These are phyloP conservation scores for Botrytis galanthina DNA, from an alignment of 2,329 filamentous ascomycete genomes.

Conservation along the genomic window DNA sequence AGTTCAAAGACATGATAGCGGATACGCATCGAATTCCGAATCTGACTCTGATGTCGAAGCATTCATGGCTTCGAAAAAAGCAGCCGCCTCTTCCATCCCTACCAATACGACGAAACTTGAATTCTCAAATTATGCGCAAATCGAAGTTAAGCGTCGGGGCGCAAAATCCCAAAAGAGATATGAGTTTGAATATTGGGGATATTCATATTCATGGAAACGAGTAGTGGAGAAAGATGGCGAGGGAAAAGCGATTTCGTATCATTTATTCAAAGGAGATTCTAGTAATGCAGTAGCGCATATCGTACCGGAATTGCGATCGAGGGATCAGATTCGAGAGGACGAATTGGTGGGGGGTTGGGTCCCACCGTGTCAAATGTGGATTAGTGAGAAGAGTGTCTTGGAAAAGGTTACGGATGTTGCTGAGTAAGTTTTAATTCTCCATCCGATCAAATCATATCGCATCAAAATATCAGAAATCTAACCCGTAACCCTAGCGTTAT, in stretches of 20 bases:
- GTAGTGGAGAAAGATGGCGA: constrained; percentile 65
- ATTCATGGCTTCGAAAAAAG: constrained; percentile 36
- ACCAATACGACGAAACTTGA: constrained; percentile 85
- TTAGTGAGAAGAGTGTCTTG: constrained; percentile 71
- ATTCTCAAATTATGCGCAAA: constrained; percentile 95
- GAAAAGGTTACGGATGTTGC: constrained; percentile 71
- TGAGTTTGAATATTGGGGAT: constrained; percentile 92
- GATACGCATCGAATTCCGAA: constrained; percentile 52
- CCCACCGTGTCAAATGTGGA: constrained; percentile 86
- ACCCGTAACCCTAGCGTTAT: constrained; percentile 62
- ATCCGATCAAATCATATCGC: background rate
- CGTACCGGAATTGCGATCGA: constrained; percentile 73
- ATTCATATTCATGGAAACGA: constrained; percentile 80
- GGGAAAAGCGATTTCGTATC: constrained; percentile 68
- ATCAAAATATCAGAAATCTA: background rate
- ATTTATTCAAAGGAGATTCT: constrained; percentile 67
- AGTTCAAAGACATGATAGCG: constrained; percentile 48
- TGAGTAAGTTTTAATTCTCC: constrained; percentile 68
- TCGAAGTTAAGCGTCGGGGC: constrained; percentile 73
- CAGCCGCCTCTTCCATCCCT: constrained; percentile 41
- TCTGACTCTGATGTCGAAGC: constrained; percentile 29
- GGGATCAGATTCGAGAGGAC: constrained; percentile 68
- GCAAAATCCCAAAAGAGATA: constrained; percentile 70
- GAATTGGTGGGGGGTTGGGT: constrained; percentile 82
- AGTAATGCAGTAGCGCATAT: constrained; percentile 75